Base-by-base conservation (phyloP, 805 yeast species). In the Starmerella gropengiesseri region DNA sequence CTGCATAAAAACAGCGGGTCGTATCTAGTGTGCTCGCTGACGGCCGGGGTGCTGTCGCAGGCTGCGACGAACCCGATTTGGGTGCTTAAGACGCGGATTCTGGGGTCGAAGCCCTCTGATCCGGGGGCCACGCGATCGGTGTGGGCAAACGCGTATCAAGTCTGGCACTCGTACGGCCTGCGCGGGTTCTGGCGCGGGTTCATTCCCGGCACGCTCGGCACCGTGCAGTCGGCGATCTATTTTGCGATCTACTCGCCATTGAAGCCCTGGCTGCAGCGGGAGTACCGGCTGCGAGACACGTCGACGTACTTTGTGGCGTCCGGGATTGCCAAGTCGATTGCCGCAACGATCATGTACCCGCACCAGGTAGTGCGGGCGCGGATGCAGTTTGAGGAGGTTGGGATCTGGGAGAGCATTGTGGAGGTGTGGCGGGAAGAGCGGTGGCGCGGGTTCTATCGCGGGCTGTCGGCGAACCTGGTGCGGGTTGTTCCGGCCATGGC, bases 401-500 rank as follows among this genome's bases (percentile, higher is more conserved):
- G 58, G 2, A 49, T 68, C 11, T 28, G 48, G 7, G 51, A 51
- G 2, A 68, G 76, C 8, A 53, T 68, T 2, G 40, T 31, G 9
- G 54, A 59, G 13, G 64, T 83, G 2, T 68, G 69, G 52, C 28
- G 33, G 1, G 55, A 57, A 2, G 81, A 77, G 43, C 89, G 91
- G 0, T 9, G 73, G 4, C 48, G 54, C 11, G 95, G 86, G 0
- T 80, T 87, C 47, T 91, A 91, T 59, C 78, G 81, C 51, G 98
- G 98, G 0, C 60, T 91, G 14, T 62, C 75, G 2, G 80, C 94
- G 1, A 87, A 86, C 50, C 57, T 89, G 14, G 45, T 82, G 1
- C 67, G 97, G 36, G 95, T 89, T 1, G 69, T 91, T 4, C 98
- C 98, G 0, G 86, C 95, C 1, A 87, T 96, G 4, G 82, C 95